Conservation (phyloP, 2,329 filamentous ascomycete species). For the Sarocladium oryzae region DNA sequence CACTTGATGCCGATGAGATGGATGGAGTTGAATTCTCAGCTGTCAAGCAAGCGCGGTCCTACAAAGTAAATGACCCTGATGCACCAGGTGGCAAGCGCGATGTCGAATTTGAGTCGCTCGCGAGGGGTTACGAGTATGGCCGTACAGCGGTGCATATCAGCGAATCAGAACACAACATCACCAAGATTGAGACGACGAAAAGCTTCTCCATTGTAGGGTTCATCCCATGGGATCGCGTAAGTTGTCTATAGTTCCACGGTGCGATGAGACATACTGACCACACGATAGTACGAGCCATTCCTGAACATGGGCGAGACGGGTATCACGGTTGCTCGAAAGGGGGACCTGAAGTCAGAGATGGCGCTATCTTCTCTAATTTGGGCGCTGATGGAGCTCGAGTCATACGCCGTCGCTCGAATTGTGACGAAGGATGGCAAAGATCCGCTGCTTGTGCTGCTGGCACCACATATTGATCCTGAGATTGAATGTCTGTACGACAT, state of each 20-base stretch:
- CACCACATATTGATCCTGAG: slow-evolving; percentile 70
- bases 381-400: slow-evolving; percentile 76
- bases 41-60: slow-evolving; percentile 72
- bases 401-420: slow-evolving; percentile 78
- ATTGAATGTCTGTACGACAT: slow-evolving; percentile 85
- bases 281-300: slow-evolving; percentile 66
- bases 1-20: slow-evolving; percentile 40
- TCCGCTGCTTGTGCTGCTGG: slow-evolving; percentile 70
- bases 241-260: slow-evolving; percentile 11
- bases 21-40: slow-evolving; percentile 53
- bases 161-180: slow-evolving; percentile 79
- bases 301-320: slow-evolving; percentile 77
- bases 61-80: slow-evolving; percentile 70
- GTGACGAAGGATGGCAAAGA: slow-evolving; percentile 79
- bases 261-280: not conserved
- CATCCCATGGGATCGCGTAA: slow-evolving; percentile 62
- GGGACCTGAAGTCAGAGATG: slow-evolving; percentile 73
- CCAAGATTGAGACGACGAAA: slow-evolving; percentile 72
- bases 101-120: slow-evolving; percentile 73
- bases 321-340: slow-evolving; percentile 67
- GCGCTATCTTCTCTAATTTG: slow-evolving; percentile 86
- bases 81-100: slow-evolving; percentile 75
- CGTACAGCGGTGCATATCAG: slow-evolving; percentile 86
- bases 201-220: slow-evolving; percentile 83
- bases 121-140: slow-evolving; percentile 93